These are phyloP conservation scores for Arthrocladium fulminans DNA, from an alignment of 2,329 filamentous ascomycete species.

Conservation along the genomic window DNA sequence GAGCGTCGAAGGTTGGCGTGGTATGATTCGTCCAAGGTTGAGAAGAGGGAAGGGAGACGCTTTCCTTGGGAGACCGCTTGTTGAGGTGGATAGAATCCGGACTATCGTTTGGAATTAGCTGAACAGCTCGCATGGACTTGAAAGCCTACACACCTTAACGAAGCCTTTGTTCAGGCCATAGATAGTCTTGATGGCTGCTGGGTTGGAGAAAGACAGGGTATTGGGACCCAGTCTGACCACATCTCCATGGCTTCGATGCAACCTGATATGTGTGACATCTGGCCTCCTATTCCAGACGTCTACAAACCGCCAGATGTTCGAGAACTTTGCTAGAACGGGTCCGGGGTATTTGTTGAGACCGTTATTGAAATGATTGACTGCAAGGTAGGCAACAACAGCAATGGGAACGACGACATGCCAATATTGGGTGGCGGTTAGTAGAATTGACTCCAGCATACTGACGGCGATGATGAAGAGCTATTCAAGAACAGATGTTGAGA, in stretches of 20 bases:
- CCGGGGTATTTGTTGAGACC: constrained; percentile 51
- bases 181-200: constrained; percentile 63
- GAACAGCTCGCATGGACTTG: neutral
- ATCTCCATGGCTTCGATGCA: constrained; percentile 65
- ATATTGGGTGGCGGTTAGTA: constrained; percentile 14
- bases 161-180: constrained; percentile 79
- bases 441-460: constrained; percentile 19
- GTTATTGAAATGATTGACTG: constrained; percentile 21
- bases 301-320: constrained; percentile 65
- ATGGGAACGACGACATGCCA: constrained; percentile 16
- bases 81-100: constrained; percentile 72
- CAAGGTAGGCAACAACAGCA: constrained; percentile 14
- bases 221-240: constrained; percentile 70
- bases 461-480: neutral
- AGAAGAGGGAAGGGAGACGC: constrained; percentile 64
- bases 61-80: constrained; percentile 62
- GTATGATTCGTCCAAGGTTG: constrained; percentile 62
- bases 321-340: constrained; percentile 57
- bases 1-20: constrained; percentile 66
- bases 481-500: neutral
- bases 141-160: constrained; percentile 50
- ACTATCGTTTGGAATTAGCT: constrained; percentile 38
- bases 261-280: constrained; percentile 56
- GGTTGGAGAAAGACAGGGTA: constrained; percentile 62
- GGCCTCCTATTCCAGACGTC: constrained; percentile 58